These are phyloP conservation scores for Atkinsonella hypoxylon DNA, from an alignment of 2,329 filamentous ascomycete species.

Conservation along the genomic window DNA sequence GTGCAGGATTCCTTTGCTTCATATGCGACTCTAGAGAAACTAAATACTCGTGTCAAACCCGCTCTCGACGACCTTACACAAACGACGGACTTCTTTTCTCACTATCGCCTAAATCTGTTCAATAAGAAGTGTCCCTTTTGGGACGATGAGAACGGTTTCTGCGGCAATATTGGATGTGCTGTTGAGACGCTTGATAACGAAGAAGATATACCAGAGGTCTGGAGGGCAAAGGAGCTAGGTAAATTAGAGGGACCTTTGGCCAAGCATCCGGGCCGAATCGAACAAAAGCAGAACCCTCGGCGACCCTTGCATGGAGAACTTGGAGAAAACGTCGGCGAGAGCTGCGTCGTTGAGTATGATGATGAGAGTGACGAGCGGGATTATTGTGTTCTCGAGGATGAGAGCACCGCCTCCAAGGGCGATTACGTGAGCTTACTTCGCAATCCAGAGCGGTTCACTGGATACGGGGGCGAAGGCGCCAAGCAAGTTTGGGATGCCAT, in stretches of 20 bases:
- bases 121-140: slow-evolving; percentile 94
- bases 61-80: slow-evolving; percentile 69
- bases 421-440: slow-evolving; percentile 92
- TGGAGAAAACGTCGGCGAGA: slow-evolving; percentile 81
- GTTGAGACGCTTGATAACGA: slow-evolving; percentile 94
- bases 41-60: slow-evolving; percentile 69
- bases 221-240: slow-evolving; percentile 83
- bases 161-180: slow-evolving; percentile 91
- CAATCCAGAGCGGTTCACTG: slow-evolving; percentile 93
- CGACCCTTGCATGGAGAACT: slow-evolving; percentile 71
- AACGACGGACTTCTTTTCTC: slow-evolving; percentile 93
- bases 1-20: slow-evolving; percentile 92
- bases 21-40: slow-evolving; percentile 74
- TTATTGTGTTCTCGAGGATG: slow-evolving; percentile 93
- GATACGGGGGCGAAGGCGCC: slow-evolving; percentile 74
- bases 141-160: slow-evolving; percentile 86
- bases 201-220: slow-evolving; percentile 81
- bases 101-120: slow-evolving; percentile 91
- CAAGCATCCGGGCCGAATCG: slow-evolving; percentile 68
- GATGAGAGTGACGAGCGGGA: slow-evolving; percentile 95
- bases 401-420: slow-evolving; percentile 73
- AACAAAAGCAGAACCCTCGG: slow-evolving; percentile 58
- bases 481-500: slow-evolving; percentile 93
- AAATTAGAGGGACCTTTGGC: slow-evolving; percentile 86
- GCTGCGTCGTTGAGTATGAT: slow-evolving; percentile 93